A percentile compares a stretch with the other conserved stretches of the same genome.
These are phyloP conservation scores for Beauveria sp. DNA, from an alignment of 2,329 filamentous ascomycete genomes.

Conservation along the genomic window DNA sequence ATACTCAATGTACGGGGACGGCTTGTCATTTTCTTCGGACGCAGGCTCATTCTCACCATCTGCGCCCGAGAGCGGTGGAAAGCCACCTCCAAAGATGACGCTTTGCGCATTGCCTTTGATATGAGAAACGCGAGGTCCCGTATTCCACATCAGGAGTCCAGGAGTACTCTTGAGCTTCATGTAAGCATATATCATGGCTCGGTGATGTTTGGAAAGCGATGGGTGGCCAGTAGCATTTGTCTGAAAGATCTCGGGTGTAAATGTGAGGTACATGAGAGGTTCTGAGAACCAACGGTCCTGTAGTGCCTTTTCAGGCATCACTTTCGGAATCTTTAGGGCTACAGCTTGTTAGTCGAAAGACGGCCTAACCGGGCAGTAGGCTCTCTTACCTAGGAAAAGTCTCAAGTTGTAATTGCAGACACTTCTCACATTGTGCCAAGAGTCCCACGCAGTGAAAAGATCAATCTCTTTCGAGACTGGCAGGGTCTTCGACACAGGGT, in stretches of 20 bases:
- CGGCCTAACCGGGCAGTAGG: not conserved
- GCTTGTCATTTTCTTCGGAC: slow-evolving; percentile 24
- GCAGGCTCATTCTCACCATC: slow-evolving; percentile 24
- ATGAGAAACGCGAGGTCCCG: slow-evolving; percentile 40
- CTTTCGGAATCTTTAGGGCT: slow-evolving; percentile 51
- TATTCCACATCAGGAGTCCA: slow-evolving; percentile 56
- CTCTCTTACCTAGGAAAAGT: slow-evolving; percentile 70
- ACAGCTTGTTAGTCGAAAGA: not conserved
- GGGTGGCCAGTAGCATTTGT: slow-evolving; percentile 54
- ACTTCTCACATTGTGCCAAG: slow-evolving; percentile 81
- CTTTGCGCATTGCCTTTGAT: slow-evolving; percentile 17
- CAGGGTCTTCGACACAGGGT: slow-evolving; percentile 22
- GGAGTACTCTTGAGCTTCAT: slow-evolving; percentile 58
- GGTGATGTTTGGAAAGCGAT: slow-evolving; percentile 53
- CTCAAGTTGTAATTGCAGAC: slow-evolving; percentile 78
- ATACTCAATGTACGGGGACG: slow-evolving; percentile 60
- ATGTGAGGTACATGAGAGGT: slow-evolving; percentile 54
- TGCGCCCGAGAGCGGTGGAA: slow-evolving; percentile 66
- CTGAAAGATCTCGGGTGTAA: slow-evolving; percentile 48
- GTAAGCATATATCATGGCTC: slow-evolving; percentile 52
- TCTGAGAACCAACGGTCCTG: slow-evolving; percentile 64
- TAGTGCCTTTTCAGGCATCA: slow-evolving; percentile 51
- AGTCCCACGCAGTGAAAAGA: slow-evolving; percentile 79
- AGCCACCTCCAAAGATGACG: slow-evolving; percentile 26
- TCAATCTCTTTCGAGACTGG: slow-evolving; percentile 36